Conservation (phyloP, 495 filamentous ascomycete species). For the Acidiella bohemica region DNA sequence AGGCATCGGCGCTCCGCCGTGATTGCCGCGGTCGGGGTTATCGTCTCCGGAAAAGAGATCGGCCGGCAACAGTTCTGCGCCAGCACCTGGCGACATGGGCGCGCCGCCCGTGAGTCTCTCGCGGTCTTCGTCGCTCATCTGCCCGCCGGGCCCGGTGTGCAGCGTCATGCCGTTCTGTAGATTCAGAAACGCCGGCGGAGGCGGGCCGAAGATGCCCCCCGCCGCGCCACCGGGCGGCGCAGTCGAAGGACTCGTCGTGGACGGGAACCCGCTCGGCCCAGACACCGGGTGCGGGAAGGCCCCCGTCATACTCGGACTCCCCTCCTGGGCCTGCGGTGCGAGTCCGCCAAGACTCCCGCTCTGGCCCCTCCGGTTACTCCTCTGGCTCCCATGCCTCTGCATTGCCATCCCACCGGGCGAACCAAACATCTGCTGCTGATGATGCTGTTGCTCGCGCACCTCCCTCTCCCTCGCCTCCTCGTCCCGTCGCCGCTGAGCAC, state of each 20-base stretch:
- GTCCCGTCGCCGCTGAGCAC: constrained; percentile 7
- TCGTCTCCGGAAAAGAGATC: constrained; percentile 29
- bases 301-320: constrained; percentile 8
- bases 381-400: constrained; percentile 10
- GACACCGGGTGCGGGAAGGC: constrained; percentile 1
- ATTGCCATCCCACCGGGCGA: constrained; percentile 1
- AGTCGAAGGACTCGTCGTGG: not conserved
- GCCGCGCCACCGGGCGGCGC: not conserved
- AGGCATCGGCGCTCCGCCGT: not conserved
- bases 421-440: not conserved
- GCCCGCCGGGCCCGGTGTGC: not conserved
- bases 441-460: no score
- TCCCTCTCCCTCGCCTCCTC: constrained; percentile 1
- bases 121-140: constrained; percentile 24
- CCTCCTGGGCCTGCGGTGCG: constrained; percentile 5
- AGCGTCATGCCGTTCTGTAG: constrained; percentile 28
- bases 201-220: not conserved
- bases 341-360: no score
- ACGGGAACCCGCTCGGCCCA: constrained; percentile 1
- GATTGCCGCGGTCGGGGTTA: not conserved
- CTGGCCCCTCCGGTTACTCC: constrained; percentile 9
- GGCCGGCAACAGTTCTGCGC: constrained; percentile 27
- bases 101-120: constrained; percentile 28
- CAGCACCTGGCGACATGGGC: constrained; percentile 29
- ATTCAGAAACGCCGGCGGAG: constrained; percentile 29